Conservation (phyloP, 352 stramenopile species). For the Thalassiosira mediterranea region DNA sequence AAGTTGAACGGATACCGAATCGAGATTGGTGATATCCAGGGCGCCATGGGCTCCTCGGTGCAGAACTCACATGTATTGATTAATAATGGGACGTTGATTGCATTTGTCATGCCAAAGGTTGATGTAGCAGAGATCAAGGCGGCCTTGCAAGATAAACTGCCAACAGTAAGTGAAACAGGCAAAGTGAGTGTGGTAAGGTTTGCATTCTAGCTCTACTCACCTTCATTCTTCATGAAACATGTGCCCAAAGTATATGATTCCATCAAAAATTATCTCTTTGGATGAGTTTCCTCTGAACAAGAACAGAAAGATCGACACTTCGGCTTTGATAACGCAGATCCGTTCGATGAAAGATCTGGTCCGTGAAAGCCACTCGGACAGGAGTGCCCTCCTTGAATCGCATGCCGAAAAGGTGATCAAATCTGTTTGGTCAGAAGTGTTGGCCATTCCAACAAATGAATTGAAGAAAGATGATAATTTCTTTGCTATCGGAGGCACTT, state of each 20-base stretch:
- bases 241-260: conserved; percentile 28
- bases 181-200: too few species aligned
- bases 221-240: too few species aligned
- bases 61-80: neutral
- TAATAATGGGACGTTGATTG: conserved; percentile 1
- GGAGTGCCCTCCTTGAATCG: neutral
- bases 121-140: neutral
- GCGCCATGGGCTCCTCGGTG: conserved; percentile 6
- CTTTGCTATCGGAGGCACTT: conserved; percentile 15
- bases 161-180: too few species aligned
- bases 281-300: conserved; percentile 28
- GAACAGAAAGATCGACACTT: conserved; percentile 14
- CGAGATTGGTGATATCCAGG: conserved; percentile 14
- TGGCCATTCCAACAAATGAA: neutral
- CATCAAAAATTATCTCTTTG: conserved; percentile 10
- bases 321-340: neutral
- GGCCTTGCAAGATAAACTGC: conserved; percentile 21
- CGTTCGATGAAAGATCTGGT: too few species aligned
- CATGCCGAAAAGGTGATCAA: conserved; percentile 3
- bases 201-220: too few species aligned
- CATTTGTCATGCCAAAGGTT: neutral
- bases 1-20: conserved; percentile 27
- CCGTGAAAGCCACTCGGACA: neutral
- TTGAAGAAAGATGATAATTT: conserved; percentile 16
- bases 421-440: conserved; percentile 6